Base-by-base conservation (phyloP, 2,329 filamentous ascomycete genomes). In the Monilinia polystroma region DNA sequence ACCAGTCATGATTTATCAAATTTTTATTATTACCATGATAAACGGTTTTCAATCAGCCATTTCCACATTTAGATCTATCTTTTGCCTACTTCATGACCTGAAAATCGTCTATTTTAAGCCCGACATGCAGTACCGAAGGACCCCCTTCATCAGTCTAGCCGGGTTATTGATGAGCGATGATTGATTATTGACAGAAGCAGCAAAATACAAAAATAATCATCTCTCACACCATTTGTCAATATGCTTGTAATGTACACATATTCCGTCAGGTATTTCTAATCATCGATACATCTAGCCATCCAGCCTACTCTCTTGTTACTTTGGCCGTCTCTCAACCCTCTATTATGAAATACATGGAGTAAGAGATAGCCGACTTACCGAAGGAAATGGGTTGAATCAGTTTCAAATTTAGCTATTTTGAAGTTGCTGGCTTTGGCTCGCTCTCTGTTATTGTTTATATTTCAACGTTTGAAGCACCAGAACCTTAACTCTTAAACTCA, bases 31-130 rank as follows among this genome's bases (percentile, higher is more conserved):
- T 8, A 35, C 7, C 6, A 35, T 35, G 43, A 47, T 35, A 10
- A 60, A 49, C 29, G 43, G 57, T 14, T 49, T 60, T 49, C 52
- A 32, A 53, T 59, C 20, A 26, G 4, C 5, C 57, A 60, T 60
- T 60, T 51, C 45, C 29, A 51, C n/a, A 38, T 38, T 35, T n/a
- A 8, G 4, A 51, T 16, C 47, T n/a, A 12, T 12, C 47, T 51
- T 23, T 51, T 10, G 18, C 16, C 18, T 54, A 11, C 29, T 38
- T 55, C 18, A 38, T 12, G 26, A 5, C 26, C 43, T 35, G 57
- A 35, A 45, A 49, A 60, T 49, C 43, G 16, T 60, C 58, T 60
- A 60, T 38, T 60, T 60, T 60, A 41, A 26, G 45, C 29, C 41
- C 16, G 58, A 60, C 16, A 12, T 49, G 23, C 41, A 59, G 43